phyloP scores from a whole-genome alignment of 345 rosid species.

The Gossypium rotundifolium region DNA sequence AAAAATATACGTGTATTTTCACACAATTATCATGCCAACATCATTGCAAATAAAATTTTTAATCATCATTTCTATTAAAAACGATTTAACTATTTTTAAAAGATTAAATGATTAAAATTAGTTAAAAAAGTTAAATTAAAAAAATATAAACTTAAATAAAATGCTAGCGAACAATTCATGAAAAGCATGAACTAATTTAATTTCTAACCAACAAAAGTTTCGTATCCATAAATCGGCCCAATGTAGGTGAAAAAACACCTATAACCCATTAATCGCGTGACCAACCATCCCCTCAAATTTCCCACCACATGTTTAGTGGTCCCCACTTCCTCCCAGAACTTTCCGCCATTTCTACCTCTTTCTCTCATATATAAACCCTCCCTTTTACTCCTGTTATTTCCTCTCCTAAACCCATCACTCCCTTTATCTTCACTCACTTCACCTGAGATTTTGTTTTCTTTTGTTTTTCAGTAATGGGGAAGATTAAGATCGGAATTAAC shows the following conservation, averaged over 20 bases:
- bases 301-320: background rate
- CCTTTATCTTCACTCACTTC: background rate
- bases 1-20: too few species aligned
- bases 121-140: too few species aligned
- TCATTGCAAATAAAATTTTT: too few species aligned
- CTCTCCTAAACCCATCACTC: background rate
- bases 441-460: too few species aligned
- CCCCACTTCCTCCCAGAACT: background rate
- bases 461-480: conserved; percentile 28
- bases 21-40: too few species aligned
- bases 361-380: background rate
- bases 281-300: background rate
- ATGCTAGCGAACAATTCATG: too few species aligned
- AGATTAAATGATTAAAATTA: too few species aligned
- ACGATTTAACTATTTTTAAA: too few species aligned
- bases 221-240: background rate
- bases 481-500: conserved; percentile 68
- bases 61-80: too few species aligned
- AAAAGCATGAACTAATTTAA: background rate
- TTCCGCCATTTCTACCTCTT: conserved; percentile 2
- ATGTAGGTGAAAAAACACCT: background rate
- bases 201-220: too few species aligned
- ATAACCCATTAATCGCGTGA: background rate
- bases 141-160: too few species aligned
- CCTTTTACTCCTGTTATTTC: background rate